Percentiles rank a stretch among this genome's conserved stretches.
Evolutionary conservation across 2,329 filamentous ascomycete species (phyloP).

Genomic region (Cladophialophora bantiana): DNA sequence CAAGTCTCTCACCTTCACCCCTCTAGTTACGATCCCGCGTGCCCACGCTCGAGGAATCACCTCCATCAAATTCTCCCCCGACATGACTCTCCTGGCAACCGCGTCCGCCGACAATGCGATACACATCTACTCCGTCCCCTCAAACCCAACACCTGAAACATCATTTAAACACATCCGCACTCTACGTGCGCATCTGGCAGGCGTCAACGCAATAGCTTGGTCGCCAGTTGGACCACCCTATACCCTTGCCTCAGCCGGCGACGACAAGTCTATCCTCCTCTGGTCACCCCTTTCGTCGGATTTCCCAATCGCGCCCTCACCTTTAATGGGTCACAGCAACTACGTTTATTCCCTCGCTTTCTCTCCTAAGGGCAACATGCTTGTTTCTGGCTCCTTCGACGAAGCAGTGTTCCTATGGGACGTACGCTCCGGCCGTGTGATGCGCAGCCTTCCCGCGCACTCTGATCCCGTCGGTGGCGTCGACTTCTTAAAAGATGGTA

Average conservation of each 20-base stretch:
- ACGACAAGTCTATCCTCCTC: slow-evolving; percentile 93
- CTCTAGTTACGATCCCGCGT: slow-evolving; percentile 44
- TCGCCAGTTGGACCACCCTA: slow-evolving; percentile 75
- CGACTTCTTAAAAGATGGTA: slow-evolving; percentile 91
- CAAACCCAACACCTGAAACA: slow-evolving; percentile 61
- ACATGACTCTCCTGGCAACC: slow-evolving; percentile 87
- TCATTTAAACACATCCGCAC: slow-evolving; percentile 79
- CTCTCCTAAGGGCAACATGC: slow-evolving; percentile 96
- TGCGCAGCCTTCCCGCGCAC: slow-evolving; percentile 91
- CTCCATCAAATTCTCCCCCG: slow-evolving; percentile 87
- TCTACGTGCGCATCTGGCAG: slow-evolving; percentile 90
- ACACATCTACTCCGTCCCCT: slow-evolving; percentile 72
- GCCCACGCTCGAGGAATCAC: slow-evolving; percentile 71
- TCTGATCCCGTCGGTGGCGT: slow-evolving; percentile 94
- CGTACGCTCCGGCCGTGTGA: slow-evolving; percentile 81
- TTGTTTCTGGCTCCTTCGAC: slow-evolving; percentile 94
- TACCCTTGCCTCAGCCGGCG: slow-evolving; percentile 86
- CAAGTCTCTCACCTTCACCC: slow-evolving; percentile 33
- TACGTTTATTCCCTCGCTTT: slow-evolving; percentile 95
- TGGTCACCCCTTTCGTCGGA: slow-evolving; percentile 75
- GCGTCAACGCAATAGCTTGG: slow-evolving; percentile 93
- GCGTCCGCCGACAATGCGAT: slow-evolving; percentile 88
- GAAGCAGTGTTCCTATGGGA: slow-evolving; percentile 98
- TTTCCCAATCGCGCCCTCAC: slow-evolving; percentile 56
- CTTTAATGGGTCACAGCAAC: slow-evolving; percentile 87